Base-by-base conservation (phyloP, 257 asterid species). In the Nicotiana knightiana region DNA sequence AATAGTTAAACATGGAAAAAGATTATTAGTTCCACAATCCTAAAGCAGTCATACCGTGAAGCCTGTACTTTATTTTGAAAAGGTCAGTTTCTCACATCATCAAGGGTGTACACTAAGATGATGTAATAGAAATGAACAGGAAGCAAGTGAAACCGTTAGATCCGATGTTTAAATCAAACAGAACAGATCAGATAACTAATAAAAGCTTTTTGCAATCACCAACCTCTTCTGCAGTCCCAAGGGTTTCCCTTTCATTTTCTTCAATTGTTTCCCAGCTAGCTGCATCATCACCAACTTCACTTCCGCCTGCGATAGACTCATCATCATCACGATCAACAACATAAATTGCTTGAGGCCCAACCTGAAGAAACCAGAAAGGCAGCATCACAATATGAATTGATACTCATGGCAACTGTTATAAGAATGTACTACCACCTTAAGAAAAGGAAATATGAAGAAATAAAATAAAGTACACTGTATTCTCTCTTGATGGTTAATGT, bases 221-320 rank as follows among this genome's bases (percentile, higher is more conserved):
- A 86, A 96, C 98, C 98, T 90, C 92, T 28, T 59, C 85, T 6
- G 83, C 84, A 90, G 87, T 84, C 63, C 87, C 90, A 77, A 85
- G 88, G 87, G 81, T 79, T 78, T 92, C 93, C 81, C 82, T 59
- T 61, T 88, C 92, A 80, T 92, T 92, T 86, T 94, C 98, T 61
- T 94, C 98, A 87, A 97, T 92, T 79, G 99, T 97, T 91, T 97
- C 99, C 99, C 99, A 97, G 93, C 99, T 97, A 79, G 94, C 97
- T 12, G 92, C 98, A 87, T 88, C 99, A 83, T 93, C 94, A 53
- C 93, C 90, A 77, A 84, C 91, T 77, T 92, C 92, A 89, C 98
- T 96, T 87, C 97, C 98, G 82, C 83, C 94, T 63, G 92, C 95
- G 58, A 93, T 67, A 65, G 99, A 94, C 77, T 94, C 98, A 82